Evolutionary conservation across 2,329 filamentous ascomycete genomes (phyloP).

Genomic region (Fusarium illudens): DNA sequence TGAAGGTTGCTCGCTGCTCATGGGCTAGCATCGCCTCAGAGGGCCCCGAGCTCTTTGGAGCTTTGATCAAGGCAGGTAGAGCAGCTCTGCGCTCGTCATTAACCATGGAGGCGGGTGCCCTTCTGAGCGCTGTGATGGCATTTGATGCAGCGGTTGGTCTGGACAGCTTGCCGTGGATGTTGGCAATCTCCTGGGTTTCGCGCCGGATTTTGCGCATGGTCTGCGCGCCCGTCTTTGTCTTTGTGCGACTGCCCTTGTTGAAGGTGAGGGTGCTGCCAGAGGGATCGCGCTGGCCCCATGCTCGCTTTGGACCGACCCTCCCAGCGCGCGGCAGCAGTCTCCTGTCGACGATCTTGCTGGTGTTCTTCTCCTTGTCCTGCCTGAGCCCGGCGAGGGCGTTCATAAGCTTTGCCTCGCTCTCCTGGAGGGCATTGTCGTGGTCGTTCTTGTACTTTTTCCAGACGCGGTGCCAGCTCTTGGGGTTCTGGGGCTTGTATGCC

Average conservation of each 20-base stretch:
- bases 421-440: conserved; percentile 64
- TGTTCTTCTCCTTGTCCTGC: conserved; percentile 65
- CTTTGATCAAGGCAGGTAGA: conserved; percentile 46
- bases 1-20: conserved; percentile 49
- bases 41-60: conserved; percentile 31
- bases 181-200: conserved; percentile 63
- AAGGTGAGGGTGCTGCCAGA: conserved; percentile 52
- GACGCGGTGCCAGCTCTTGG: conserved; percentile 78
- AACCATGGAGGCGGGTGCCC: conserved; percentile 63
- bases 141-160: conserved; percentile 43
- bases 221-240: conserved; percentile 59
- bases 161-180: conserved; percentile 57
- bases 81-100: conserved; percentile 59
- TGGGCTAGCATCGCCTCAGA: conserved; percentile 43
- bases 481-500: conserved; percentile 70
- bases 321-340: conserved; percentile 55
- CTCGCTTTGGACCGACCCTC: conserved; percentile 45
- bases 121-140: conserved; percentile 52
- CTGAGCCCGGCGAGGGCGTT: conserved; percentile 65
- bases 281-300: conserved; percentile 42
- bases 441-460: conserved; percentile 74
- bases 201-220: conserved; percentile 65
- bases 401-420: conserved; percentile 67
- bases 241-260: conserved; percentile 60
- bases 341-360: conserved; percentile 64